Evolutionary conservation across 148 eudicot species (phyloP), one percentile per base, ranked within the genome.

Genomic region (Arbutus unedo): DNA sequence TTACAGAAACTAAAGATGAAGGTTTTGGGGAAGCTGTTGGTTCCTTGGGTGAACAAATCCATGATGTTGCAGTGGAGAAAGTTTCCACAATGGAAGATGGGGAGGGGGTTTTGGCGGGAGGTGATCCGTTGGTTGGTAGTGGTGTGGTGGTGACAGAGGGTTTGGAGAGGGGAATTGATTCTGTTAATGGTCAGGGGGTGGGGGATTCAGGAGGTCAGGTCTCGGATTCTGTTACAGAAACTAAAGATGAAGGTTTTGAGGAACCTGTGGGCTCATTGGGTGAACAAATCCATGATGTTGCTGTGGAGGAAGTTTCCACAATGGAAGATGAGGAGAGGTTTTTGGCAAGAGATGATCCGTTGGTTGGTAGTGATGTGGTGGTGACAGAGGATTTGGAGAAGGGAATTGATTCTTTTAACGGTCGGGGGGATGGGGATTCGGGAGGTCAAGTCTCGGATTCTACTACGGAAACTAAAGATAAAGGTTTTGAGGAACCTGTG

Each of bases 341-440:
- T 70, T 70, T 16, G 49, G 74, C 25, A 43, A 31, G 44, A 66
- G 71, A 48, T 70, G 74, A 43, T 41, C 74, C 19, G 4, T 15
- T 70, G 73, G 73, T 45, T 81, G 81, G 71, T 45, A 21, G 81
- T 14, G 70, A 55, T 15, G 82, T 10, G 50, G 38, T 48, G 38
- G 83, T 53, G 77, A 21, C n/a, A 45, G 72, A 66, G 84, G 83
- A 8, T 21, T 16, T 73, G 70, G 78, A 47, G 49, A 57, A 23
- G 43, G 72, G 47, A 59, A 45, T 45, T 19, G 48, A 47, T 8
- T 53, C 44, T 56, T 8, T 10, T 49, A 51, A 79, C 10, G 84
- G 78, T 76, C 68, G 64, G 81, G 82, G 74, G 55, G 85, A 47
- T 67, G 87, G 57, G 78, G 84, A 8, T 74, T 49, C 74, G 82